Base-by-base conservation (phyloP, 208 protist genomes). In the Leishmania aethiopica region DNA sequence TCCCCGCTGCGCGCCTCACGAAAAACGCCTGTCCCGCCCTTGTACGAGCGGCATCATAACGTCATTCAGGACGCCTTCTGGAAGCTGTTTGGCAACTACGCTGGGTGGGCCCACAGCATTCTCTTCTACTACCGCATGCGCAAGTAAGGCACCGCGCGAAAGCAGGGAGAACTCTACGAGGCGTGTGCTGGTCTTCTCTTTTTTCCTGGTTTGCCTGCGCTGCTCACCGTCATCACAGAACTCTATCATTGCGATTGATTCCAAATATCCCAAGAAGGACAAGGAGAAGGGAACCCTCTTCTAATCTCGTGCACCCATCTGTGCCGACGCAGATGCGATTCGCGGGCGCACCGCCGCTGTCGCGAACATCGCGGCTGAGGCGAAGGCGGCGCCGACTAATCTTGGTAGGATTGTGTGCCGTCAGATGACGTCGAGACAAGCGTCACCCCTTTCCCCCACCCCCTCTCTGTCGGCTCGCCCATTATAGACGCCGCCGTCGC, bases 31-130 rank as follows among this genome's bases (percentile, higher is more conserved):
- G 47, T 88, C 19, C 90, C 87, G 3, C 64, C 89, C 0, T 74
- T 94, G 10, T 77, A 82, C 25, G 81, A 81, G 10, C 88, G 79
- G 22, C 89, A 95, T 40, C 93, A 96, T 80, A 89, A 95, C 62
- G 93, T 89, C n/a, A 95, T 96, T 69, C 93, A 96, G 49, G 64
- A 77, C 13, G 90, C 89, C 40, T 96, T 96, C 78, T 62, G 74
- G 45, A 57, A 69, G 40, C 79, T 95, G 32, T 96, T 96, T 76
- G 93, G 93, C 32, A 69, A 88, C 17, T 88, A 94, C 69, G 90
- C 88, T 64, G 93, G 93, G 15, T 94, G 89, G 90, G 93, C 93
- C 40, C 93, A 96, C 72, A 95, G 88, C 66, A 90, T 94, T 77
- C 81, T 96, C 22, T 96, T 96, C 57, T 96, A 90, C 78, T 74